A percentile compares a stretch with the other conserved stretches of the same genome.
phyloP scores from a whole-genome alignment of 1,139 yeast genomes.

The Waltiozyma sp. region DNA sequence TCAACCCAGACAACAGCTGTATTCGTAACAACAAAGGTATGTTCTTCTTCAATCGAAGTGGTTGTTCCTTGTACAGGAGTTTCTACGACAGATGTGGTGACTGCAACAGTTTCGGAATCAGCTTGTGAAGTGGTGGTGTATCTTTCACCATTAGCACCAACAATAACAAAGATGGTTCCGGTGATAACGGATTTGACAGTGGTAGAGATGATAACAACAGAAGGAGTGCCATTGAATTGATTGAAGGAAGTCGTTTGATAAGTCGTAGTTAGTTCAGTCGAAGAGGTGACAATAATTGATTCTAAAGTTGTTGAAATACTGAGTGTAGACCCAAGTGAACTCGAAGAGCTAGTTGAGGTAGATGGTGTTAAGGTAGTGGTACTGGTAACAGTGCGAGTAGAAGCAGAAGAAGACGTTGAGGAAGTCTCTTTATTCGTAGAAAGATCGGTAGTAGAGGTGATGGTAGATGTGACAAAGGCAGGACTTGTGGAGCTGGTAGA shows the following conservation, averaged over 20 bases:
- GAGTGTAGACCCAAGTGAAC: too few species aligned
- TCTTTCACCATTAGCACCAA: neutral
- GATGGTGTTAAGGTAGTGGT: neutral
- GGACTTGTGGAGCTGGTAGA: too few species aligned
- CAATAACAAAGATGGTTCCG: neutral
- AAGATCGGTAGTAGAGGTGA: too few species aligned
- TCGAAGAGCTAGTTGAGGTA: too few species aligned
- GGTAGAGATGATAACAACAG: neutral
- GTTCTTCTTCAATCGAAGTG: slow-evolving; percentile 1
- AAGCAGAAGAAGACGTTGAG: neutral
- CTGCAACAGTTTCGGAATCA: slow-evolving; percentile 12
- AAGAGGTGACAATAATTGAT: neutral
- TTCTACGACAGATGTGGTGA: too few species aligned
- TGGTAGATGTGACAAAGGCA: too few species aligned
- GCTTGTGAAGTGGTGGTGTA: slow-evolving; percentile 3
- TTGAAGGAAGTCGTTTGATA: neutral
- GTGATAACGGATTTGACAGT: neutral
- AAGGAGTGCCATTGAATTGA: neutral
- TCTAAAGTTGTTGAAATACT: too few species aligned
- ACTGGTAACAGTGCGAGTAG: too few species aligned
- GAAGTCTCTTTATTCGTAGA: too few species aligned
- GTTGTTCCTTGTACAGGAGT: slow-evolving; percentile 13
- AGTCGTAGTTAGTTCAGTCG: neutral
- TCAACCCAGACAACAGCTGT: neutral
- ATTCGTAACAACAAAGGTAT: neutral